Percentiles rank a stretch among this genome's conserved stretches.
phyloP scores from a whole-genome alignment of 768 basidiomycete genomes.

The Auricularia sp. region DNA sequence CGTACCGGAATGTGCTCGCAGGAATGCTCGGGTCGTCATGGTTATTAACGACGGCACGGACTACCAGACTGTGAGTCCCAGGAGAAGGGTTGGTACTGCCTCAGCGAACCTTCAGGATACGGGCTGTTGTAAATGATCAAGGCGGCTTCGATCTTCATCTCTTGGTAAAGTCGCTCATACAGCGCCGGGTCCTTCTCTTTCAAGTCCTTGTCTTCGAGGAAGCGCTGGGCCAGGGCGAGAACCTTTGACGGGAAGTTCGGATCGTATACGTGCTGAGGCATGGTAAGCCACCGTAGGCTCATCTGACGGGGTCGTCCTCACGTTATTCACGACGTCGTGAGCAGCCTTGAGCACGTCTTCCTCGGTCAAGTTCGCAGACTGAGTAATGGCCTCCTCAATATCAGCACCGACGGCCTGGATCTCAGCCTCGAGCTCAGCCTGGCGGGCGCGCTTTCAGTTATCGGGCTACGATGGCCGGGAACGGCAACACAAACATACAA shows the following conservation, averaged over 20 bases:
- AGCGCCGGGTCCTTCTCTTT: not conserved
- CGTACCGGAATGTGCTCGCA: conserved; percentile 1
- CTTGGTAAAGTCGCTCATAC: conserved; percentile 14
- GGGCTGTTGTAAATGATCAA: conserved; percentile 12
- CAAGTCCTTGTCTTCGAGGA: not conserved
- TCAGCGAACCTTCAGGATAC: not conserved
- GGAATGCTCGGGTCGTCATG: not conserved
- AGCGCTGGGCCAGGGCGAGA: not conserved
- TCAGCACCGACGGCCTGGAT: not conserved
- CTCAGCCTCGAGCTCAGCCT: not conserved
- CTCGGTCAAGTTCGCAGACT: not conserved
- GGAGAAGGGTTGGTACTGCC: not conserved
- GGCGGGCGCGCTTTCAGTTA: not conserved
- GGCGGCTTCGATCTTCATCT: conserved; percentile 21
- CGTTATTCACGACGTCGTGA: not conserved
- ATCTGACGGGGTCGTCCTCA: not conserved
- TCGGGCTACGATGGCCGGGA: not conserved
- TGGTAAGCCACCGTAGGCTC: not conserved
- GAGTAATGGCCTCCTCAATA: not conserved
- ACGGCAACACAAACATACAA: not conserved
- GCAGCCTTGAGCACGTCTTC: not conserved
- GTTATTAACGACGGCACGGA: not conserved
- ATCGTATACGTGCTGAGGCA: not conserved
- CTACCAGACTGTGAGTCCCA: not conserved
- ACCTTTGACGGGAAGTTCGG: not conserved